Evolutionary conservation across 306 rosid species (phyloP).

Genomic region (Castanospermum australe): DNA sequence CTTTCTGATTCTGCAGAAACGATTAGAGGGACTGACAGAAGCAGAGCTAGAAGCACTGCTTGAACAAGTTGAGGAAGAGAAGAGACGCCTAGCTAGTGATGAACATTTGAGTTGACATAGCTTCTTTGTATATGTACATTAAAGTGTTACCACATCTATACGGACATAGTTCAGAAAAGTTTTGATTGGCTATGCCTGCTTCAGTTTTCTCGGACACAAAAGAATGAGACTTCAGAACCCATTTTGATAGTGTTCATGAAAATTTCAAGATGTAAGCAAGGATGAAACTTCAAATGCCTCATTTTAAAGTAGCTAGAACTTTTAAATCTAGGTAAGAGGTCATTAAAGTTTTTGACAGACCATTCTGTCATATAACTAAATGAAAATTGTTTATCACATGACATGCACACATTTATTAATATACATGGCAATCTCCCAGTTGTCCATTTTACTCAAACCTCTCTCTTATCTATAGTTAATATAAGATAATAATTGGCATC

Average conservation of each 20-base stretch:
- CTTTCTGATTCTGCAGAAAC: constrained; percentile 48
- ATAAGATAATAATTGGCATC: too few species aligned
- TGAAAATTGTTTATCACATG: too few species aligned
- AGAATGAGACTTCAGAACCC: background rate
- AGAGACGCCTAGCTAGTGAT: constrained; percentile 40
- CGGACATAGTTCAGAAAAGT: background rate
- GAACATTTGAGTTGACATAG: constrained; percentile 46
- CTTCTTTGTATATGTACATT: background rate
- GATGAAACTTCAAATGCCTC: too few species aligned
- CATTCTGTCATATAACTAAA: too few species aligned
- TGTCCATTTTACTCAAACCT: too few species aligned
- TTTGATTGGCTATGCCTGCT: background rate
- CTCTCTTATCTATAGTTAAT: too few species aligned
- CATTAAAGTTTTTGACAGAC: too few species aligned
- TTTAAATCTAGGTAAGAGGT: too few species aligned
- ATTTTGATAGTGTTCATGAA: background rate
- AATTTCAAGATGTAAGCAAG: background rate
- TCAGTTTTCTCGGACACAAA: background rate
- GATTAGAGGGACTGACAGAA: constrained; percentile 70
- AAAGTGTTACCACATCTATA: background rate
- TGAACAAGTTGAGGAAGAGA: constrained; percentile 78
- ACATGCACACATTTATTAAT: too few species aligned
- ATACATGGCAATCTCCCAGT: too few species aligned
- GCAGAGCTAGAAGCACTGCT: constrained; percentile 67
- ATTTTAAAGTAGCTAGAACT: too few species aligned